A percentile compares a stretch with the other conserved stretches of the same genome.
phyloP scores from a whole-genome alignment of 1,284 basidiomycete genomes.

The Trichosporon sp. region DNA sequence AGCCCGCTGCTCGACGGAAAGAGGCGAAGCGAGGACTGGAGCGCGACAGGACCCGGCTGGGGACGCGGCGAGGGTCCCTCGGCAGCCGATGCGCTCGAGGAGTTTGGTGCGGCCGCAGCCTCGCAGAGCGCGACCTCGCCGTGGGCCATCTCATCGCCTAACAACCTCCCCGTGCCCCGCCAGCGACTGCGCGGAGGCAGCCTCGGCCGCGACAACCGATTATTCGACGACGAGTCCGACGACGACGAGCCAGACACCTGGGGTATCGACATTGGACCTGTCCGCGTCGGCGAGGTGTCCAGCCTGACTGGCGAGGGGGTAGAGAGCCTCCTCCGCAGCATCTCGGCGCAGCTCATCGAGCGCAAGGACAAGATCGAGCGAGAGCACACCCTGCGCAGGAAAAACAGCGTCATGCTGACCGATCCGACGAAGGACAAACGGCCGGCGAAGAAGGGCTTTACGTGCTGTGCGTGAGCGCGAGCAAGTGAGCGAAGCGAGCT shows the following conservation, averaged over 20 bases:
- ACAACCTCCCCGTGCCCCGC: neutral
- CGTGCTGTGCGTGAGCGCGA: conserved; percentile 14
- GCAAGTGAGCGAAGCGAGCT: neutral
- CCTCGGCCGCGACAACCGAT: conserved; percentile 35
- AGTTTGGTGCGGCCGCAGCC: conserved; percentile 30
- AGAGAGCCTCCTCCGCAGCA: conserved; percentile 42
- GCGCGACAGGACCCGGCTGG: conserved; percentile 26
- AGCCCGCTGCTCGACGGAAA: conserved; percentile 1
- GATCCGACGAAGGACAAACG: conserved; percentile 22
- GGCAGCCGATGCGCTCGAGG: conserved; percentile 37
- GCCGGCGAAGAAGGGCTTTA: conserved; percentile 15
- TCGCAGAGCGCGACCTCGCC: neutral
- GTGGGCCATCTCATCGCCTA: conserved; percentile 18
- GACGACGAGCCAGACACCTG: conserved; percentile 24
- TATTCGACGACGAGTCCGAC: conserved; percentile 16
- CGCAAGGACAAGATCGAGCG: conserved; percentile 45
- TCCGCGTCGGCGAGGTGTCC: conserved; percentile 42
- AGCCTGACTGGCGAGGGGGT: conserved; percentile 43
- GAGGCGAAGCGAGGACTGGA: conserved; percentile 39
- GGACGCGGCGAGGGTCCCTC: conserved; percentile 38
- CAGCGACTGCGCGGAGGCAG: conserved; percentile 32
- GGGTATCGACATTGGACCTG: conserved; percentile 41
- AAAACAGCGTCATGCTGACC: conserved; percentile 44
- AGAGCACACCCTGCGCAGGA: conserved; percentile 34
- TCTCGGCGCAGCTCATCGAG: conserved; percentile 38